Base-by-base conservation (phyloP, 306 rosid genomes). In the Sicyos baderoa region DNA sequence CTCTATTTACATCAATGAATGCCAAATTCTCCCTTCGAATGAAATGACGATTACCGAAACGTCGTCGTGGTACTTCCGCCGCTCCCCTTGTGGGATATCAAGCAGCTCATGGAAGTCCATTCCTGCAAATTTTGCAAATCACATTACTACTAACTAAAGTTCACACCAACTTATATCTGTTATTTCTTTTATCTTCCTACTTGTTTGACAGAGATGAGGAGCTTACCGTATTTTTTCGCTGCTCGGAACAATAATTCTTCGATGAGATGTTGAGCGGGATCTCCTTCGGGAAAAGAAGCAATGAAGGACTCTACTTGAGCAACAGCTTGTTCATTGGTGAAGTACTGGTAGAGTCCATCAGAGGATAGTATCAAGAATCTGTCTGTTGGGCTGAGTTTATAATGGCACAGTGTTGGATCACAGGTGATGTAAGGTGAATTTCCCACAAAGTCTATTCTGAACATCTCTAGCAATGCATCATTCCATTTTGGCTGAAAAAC, bases 271-370 rank as follows among this genome's bases (percentile, higher is more conserved):
- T 89, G 95, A 11, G 97, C 96, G 54, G 95, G 97, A 77, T 92
- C 96, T 59, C 81, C 86, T 7, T 92, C 87, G 0, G 95, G 97
- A 73, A 79, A 87, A n/a, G 74, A 76, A n/a, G 84, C 64, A 48
- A 84, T 86, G 86, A 84, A 87, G 71, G 84, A 76, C 47, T 87
- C 88, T 23, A 92, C 96, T 68, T 79, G 84, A 68, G 79, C 56
- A 64, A 85, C 84, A 3, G 88, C 95, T 75, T 92, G 91, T 76
- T 87, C 89, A 50, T 83, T 92, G 77, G 88, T 87, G 81, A 92
- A 86, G 75, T 87, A 92, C 44, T 92, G 95, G 72, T 79, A 83
- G 54, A 92, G 89, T 58, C 96, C 97, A 79, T 92, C 97, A n/a
- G 96, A 89, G 32, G 96, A 92, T 52, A 87, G 54, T 71, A 92